A percentile compares a stretch with the other conserved stretches of the same genome.
phyloP scores from a whole-genome alignment of 306 rosid genomes.

The Aeschynomene evenia region DNA sequence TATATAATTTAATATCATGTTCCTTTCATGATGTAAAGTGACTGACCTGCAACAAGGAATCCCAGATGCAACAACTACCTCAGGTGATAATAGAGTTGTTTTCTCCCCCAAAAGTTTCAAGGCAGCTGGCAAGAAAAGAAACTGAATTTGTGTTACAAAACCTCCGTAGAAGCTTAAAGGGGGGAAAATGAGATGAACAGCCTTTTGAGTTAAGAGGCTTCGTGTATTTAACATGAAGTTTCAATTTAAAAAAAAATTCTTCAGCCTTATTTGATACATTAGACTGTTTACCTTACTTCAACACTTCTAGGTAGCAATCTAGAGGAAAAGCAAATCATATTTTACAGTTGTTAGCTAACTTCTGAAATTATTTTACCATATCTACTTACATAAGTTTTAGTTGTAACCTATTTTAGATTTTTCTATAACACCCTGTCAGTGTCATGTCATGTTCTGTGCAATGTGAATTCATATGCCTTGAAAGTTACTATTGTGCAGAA shows the following conservation, averaged over 20 bases:
- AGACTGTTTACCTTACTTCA: slow-evolving; percentile 4
- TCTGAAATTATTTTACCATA: not conserved
- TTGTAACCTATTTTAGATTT: not conserved
- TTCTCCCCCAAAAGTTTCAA: slow-evolving; percentile 89
- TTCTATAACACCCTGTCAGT: not conserved
- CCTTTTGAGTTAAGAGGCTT: not conserved
- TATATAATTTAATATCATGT: not conserved
- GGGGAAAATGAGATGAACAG: slow-evolving; percentile 22
- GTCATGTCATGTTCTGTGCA: not conserved
- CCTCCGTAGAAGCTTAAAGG: slow-evolving; percentile 30
- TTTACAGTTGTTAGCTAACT: not conserved
- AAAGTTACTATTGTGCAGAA: slow-evolving; percentile 8
- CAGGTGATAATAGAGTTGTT: slow-evolving; percentile 89
- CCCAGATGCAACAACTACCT: slow-evolving; percentile 69
- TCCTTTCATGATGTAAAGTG: slow-evolving; percentile 22
- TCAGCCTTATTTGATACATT: not conserved
- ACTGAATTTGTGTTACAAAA: slow-evolving; percentile 54
- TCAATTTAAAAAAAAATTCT: not conserved
- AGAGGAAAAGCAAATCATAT: not conserved
- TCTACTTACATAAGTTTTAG: not conserved
- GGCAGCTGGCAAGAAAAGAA: slow-evolving; percentile 87
- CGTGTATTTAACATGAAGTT: slow-evolving; percentile 2
- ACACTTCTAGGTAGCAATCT: not conserved
- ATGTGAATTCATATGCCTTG: not conserved
- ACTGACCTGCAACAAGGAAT: slow-evolving; percentile 97